A percentile compares a stretch with the other conserved stretches of the same genome.
Evolutionary conservation across 2,329 filamentous ascomycete species (phyloP).

Genomic region (Alternaria ethzedia): DNA sequence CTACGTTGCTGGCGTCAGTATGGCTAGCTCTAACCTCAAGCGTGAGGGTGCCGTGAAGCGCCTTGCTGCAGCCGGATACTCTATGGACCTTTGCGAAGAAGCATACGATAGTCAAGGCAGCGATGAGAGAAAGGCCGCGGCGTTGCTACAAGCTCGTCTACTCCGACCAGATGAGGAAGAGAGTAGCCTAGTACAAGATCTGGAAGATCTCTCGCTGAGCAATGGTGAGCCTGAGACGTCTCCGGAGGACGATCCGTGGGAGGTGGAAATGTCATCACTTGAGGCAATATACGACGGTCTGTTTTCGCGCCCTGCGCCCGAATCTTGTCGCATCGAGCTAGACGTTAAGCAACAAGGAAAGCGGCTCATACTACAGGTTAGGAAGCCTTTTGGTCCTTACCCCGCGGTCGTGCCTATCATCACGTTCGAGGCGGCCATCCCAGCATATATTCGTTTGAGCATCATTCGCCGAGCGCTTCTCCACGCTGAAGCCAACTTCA

Average conservation of each 20-base stretch:
- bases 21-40: conserved; percentile 81
- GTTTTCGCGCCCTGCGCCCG: conserved; percentile 60
- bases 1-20: conserved; percentile 87
- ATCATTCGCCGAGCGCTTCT: conserved; percentile 78
- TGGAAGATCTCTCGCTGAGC: conserved; percentile 34
- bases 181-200: conserved; percentile 37
- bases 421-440: conserved; percentile 71
- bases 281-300: conserved; percentile 83
- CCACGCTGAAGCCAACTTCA: conserved; percentile 72
- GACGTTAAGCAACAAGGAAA: conserved; percentile 55
- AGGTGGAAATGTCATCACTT: conserved; percentile 82
- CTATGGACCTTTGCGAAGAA: conserved; percentile 80
- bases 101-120: conserved; percentile 72
- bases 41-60: conserved; percentile 83
- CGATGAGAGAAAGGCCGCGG: conserved; percentile 79
- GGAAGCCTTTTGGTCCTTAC: conserved; percentile 72
- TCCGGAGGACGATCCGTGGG: conserved; percentile 69
- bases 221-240: conserved; percentile 52
- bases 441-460: conserved; percentile 91
- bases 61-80: conserved; percentile 82
- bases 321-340: conserved; percentile 74
- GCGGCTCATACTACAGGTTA: conserved; percentile 67
- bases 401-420: conserved; percentile 73
- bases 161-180: conserved; percentile 51
- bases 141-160: conserved; percentile 76